Conservation (phyloP, 2,329 filamentous ascomycete species). For the Paracamarosporium sp. region DNA sequence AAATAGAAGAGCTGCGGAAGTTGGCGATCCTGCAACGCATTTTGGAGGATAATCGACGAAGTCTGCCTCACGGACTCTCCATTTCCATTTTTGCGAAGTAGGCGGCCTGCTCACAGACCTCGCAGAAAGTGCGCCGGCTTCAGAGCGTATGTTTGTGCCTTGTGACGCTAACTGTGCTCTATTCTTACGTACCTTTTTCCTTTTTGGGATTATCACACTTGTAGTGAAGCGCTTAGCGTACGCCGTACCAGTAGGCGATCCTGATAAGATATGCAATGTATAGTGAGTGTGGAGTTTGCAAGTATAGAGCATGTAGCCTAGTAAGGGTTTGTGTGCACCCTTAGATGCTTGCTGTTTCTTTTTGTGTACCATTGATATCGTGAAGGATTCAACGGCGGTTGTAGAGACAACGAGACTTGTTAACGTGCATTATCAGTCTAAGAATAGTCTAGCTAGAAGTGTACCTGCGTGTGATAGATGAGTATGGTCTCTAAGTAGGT, state of each 20-base stretch:
- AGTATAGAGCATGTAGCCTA: not conserved
- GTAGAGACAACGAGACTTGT: slow-evolving; percentile 1
- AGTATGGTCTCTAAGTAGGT: slow-evolving; percentile 10
- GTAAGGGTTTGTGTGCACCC: not conserved
- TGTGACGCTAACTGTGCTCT: not conserved
- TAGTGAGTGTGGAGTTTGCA: not conserved
- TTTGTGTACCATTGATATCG: not conserved
- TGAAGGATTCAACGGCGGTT: slow-evolving; percentile 8
- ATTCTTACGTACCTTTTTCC: slow-evolving; percentile 3
- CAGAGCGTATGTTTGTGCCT: not conserved
- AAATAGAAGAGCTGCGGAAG: too few species aligned
- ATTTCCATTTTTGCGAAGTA: not conserved
- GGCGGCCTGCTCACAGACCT: not conserved
- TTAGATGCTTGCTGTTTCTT: not conserved
- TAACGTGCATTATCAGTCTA: slow-evolving; percentile 14
- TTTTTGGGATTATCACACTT: not conserved
- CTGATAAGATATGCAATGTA: not conserved
- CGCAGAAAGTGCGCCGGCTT: too few species aligned
- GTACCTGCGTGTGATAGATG: slow-evolving; percentile 28
- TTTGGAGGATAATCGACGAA: not conserved
- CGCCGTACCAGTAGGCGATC: not conserved
- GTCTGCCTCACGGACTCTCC: not conserved
- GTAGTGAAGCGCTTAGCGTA: not conserved
- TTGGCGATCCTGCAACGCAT: too few species aligned
- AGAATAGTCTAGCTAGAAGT: slow-evolving; percentile 20